These are phyloP conservation scores for Xylaria grammica DNA, from an alignment of 495 filamentous ascomycete genomes.

Conservation along the genomic window DNA sequence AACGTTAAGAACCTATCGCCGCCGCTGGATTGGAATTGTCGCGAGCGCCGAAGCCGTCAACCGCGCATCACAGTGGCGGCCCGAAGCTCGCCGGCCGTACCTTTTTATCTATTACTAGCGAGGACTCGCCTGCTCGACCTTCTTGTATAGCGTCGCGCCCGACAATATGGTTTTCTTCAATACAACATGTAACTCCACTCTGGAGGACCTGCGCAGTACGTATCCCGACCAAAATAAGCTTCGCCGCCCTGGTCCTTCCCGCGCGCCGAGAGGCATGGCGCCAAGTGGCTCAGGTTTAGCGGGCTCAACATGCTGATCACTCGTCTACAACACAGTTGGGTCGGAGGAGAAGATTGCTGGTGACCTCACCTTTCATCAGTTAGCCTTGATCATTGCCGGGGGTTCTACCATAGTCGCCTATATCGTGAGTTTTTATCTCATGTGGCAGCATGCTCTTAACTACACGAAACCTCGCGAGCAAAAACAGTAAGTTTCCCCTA, in stretches of 20 bases:
- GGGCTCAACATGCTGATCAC: constrained; percentile 30
- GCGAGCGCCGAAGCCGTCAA: background rate
- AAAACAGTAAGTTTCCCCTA: constrained; percentile 63
- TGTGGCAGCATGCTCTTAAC: constrained; percentile 78
- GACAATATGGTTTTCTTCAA: constrained; percentile 31
- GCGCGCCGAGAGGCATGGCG: constrained; percentile 31
- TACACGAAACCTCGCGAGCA: constrained; percentile 85
- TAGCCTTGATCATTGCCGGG: constrained; percentile 59
- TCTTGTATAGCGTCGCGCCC: background rate
- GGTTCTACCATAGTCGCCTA: constrained; percentile 61
- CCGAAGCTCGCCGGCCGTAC: background rate
- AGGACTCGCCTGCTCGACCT: background rate
- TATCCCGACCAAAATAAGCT: constrained; percentile 27
- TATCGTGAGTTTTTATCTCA: constrained; percentile 64
- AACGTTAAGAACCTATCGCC: background rate
- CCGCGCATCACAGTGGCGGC: constrained; percentile 8
- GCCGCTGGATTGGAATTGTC: background rate
- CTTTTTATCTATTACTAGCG: background rate
- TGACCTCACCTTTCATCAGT: constrained; percentile 60
- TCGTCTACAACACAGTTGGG: constrained; percentile 28
- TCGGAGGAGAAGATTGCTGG: constrained; percentile 51
- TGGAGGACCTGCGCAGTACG: constrained; percentile 63
- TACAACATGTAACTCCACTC: constrained; percentile 57
- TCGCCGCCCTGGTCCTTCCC: constrained; percentile 20
- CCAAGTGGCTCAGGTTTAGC: constrained; percentile 28